These are phyloP conservation scores for Danielozyma ontarioensis DNA, from an alignment of 805 yeast species.

Conservation along the genomic window DNA sequence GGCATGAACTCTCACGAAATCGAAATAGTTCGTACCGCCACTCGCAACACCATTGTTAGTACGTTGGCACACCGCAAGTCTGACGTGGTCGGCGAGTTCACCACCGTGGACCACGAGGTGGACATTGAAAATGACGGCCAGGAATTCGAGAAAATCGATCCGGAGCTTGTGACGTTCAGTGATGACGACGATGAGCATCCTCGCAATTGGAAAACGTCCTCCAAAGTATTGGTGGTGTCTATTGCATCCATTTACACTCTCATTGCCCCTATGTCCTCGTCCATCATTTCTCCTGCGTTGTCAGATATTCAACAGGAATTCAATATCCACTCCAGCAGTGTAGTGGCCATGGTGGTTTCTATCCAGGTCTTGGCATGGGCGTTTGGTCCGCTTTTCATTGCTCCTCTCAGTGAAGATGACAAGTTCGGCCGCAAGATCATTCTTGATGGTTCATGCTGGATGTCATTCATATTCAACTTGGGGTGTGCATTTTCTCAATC, in stretches of 20 bases:
- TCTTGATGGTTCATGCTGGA: conserved; percentile 45
- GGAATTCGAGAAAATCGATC: conserved; percentile 28
- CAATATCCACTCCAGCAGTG: conserved; percentile 30
- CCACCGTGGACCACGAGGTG: conserved; percentile 1
- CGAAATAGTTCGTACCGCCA: conserved; percentile 22
- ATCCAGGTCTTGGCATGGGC: conserved; percentile 71
- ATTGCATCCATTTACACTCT: conserved; percentile 53
- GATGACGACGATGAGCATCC: conserved; percentile 42
- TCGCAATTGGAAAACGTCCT: conserved; percentile 49
- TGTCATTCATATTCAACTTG: conserved; percentile 45
- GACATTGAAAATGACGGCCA: conserved; percentile 22
- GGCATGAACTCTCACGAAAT: conserved; percentile 25
- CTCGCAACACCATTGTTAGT: conserved; percentile 25
- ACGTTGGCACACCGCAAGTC: conserved; percentile 10
- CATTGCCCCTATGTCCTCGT: conserved; percentile 58
- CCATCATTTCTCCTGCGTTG: conserved; percentile 59
- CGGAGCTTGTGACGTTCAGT: conserved; percentile 34
- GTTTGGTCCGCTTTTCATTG: conserved; percentile 56
- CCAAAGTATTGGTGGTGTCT: conserved; percentile 40
- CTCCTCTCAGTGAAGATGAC: conserved; percentile 62
- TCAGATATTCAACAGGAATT: conserved; percentile 42
- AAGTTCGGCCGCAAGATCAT: conserved; percentile 54
- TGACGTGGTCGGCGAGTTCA: background rate
- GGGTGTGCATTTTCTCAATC: conserved; percentile 59
- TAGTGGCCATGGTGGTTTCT: conserved; percentile 51